A percentile compares a stretch with the other conserved stretches of the same genome.
Evolutionary conservation across 1,284 basidiomycete genomes (phyloP).

Genomic region (Apiotrichum montevideense): DNA sequence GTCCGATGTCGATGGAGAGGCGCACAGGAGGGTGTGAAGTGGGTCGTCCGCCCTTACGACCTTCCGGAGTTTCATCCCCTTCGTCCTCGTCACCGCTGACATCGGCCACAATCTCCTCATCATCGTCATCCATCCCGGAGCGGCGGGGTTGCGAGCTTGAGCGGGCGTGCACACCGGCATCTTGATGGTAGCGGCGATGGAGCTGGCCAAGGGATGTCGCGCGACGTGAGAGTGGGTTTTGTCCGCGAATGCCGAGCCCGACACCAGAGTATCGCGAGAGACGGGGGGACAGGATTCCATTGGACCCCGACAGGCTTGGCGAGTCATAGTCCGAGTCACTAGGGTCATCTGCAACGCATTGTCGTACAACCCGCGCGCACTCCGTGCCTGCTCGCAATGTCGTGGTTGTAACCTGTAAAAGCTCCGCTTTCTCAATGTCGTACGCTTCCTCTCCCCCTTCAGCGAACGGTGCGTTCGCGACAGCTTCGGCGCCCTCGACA

Average conservation of each 20-base stretch:
- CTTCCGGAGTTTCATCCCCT: not conserved
- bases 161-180: constrained; percentile 18
- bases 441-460: constrained; percentile 55
- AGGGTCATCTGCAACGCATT: constrained; percentile 54
- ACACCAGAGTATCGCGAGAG: constrained; percentile 8
- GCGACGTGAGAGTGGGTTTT: constrained; percentile 43
- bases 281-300: not conserved
- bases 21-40: constrained; percentile 2
- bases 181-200: constrained; percentile 30
- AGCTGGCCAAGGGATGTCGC: constrained; percentile 47
- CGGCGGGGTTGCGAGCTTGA: not conserved
- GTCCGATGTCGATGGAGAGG: not conserved
- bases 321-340: constrained; percentile 12
- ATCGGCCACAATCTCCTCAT: constrained; percentile 33
- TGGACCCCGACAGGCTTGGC: not conserved
- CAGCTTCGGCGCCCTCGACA: constrained; percentile 69
- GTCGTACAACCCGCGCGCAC: constrained; percentile 74
- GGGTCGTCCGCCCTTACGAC: constrained; percentile 8
- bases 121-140: constrained; percentile 19
- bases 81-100: constrained; percentile 38
- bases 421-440: constrained; percentile 64
- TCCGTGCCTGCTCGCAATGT: constrained; percentile 83
- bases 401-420: constrained; percentile 76
- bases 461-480: constrained; percentile 55
- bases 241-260: constrained; percentile 10